Conservation (phyloP, 139 green algal genomes). For the Raphidocelis subcapitata region DNA sequence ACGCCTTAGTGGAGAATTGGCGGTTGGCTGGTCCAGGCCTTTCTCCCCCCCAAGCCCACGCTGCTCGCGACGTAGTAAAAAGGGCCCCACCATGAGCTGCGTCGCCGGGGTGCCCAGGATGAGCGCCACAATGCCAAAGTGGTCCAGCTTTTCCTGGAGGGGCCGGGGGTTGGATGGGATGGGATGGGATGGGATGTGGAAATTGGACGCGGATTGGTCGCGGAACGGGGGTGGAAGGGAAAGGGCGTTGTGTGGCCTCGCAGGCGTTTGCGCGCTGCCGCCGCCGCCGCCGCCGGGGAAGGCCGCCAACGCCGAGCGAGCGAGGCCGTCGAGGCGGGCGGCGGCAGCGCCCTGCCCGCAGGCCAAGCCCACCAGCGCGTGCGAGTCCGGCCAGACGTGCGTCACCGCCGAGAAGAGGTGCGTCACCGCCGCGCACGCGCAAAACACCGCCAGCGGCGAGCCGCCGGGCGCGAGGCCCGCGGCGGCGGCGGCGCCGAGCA, state of each 20-base stretch:
- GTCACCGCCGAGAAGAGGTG: conserved; percentile 74
- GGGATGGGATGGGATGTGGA: no score
- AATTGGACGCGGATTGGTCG: no score
- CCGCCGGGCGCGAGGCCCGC: conserved; percentile 25
- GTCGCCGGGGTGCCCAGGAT: conserved; percentile 77
- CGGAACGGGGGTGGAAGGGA: no score
- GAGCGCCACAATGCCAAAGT: conserved; percentile 78
- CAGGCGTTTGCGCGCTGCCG: no score
- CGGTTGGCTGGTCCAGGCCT: no score
- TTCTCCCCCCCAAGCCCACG: no score
- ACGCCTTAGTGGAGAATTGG: no score
- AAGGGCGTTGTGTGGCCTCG: neutral
- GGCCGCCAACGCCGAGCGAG: no score
- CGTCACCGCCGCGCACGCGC: conserved; percentile 60
- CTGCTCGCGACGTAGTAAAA: no score
- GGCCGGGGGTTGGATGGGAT: no score
- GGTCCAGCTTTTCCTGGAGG: conserved; percentile 81
- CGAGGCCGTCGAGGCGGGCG: neutral
- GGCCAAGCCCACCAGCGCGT: conserved; percentile 2
- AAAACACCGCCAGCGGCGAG: conserved; percentile 58
- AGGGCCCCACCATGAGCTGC: conserved; percentile 62
- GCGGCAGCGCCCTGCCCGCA: neutral
- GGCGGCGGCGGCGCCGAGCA: conserved; percentile 50
- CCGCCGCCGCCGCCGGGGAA: neutral
- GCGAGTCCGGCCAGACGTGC: conserved; percentile 45